phyloP scores from a whole-genome alignment of 2,329 filamentous ascomycete genomes.

The Rutstroemia sydowiana region DNA sequence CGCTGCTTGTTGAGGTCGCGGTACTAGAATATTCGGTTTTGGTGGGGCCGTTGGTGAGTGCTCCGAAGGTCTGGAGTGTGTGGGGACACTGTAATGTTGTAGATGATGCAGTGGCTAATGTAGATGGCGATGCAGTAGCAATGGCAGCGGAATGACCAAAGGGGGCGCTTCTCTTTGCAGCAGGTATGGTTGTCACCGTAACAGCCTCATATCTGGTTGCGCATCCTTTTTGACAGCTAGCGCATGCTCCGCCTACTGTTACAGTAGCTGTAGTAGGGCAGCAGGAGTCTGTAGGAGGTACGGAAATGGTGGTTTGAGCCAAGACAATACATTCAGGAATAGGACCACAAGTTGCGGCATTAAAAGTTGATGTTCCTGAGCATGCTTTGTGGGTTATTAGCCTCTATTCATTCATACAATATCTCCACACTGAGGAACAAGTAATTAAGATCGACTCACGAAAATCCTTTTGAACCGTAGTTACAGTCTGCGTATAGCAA shows the following conservation, averaged over 20 bases:
- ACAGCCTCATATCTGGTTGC: conserved; percentile 11
- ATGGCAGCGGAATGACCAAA: too few relatives aligned
- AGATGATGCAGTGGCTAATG: neutral
- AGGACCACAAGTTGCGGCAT: neutral
- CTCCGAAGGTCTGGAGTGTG: neutral
- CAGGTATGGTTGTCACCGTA: conserved; percentile 7
- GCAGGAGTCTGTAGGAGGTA: conserved; percentile 34
- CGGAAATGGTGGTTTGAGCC: conserved; percentile 28
- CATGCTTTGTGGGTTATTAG: conserved; percentile 4
- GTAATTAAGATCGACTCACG: neutral
- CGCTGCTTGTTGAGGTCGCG: neutral
- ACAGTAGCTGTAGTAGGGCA: conserved; percentile 33
- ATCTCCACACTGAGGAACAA: too few relatives aligned
- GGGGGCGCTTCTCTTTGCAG: neutral
- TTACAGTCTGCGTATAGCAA: conserved; percentile 26
- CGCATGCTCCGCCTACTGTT: conserved; percentile 21
- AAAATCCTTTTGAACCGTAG: conserved; percentile 11
- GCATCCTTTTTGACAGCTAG: conserved; percentile 25
- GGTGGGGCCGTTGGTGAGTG: conserved; percentile 1
- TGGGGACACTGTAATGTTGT: neutral
- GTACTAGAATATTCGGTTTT: neutral
- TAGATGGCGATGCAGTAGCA: too few relatives aligned
- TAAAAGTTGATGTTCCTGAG: conserved; percentile 2
- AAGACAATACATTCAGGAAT: conserved; percentile 12
- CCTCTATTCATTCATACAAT: too few relatives aligned